Percentiles rank a stretch among this genome's conserved stretches.
Evolutionary conservation across 1,284 basidiomycete species (phyloP).

Genomic region (Naganishia sp.): DNA sequence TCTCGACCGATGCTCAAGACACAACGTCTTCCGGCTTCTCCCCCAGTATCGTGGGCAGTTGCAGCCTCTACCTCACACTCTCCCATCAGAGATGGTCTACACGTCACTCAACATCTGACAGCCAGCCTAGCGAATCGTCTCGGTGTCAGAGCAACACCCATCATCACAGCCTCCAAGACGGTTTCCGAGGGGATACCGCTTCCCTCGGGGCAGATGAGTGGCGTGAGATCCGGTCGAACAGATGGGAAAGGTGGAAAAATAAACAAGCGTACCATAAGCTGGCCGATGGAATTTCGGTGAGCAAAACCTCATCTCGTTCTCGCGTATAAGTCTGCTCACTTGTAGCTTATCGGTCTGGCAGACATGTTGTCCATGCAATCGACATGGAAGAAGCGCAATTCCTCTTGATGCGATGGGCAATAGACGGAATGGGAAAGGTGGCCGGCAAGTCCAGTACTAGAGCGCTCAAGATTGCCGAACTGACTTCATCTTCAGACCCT

Average conservation of each 20-base stretch:
- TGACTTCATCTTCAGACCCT: constrained; percentile 64
- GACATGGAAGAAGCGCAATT: constrained; percentile 89
- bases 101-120: neutral
- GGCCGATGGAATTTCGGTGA: constrained; percentile 79
- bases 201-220: neutral
- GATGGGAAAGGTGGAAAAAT: constrained; percentile 59
- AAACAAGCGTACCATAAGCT: constrained; percentile 82
- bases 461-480: constrained; percentile 26
- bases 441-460: constrained; percentile 63
- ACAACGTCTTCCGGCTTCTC: neutral
- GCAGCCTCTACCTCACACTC: neutral
- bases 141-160: neutral
- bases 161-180: neutral
- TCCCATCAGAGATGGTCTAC: neutral
- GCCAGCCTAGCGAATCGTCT: neutral
- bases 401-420: constrained; percentile 83
- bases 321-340: constrained; percentile 3
- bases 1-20: neutral
- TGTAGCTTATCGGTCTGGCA: constrained; percentile 47
- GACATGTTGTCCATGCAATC: constrained; percentile 90
- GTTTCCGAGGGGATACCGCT: neutral
- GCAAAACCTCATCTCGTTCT: constrained; percentile 43
- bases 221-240: neutral
- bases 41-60: neutral
- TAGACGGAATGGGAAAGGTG: constrained; percentile 86